Evolutionary conservation across 345 rosid species (phyloP), one percentile per base, ranked within the genome.

Genomic region (Linum usitatissimum): DNA sequence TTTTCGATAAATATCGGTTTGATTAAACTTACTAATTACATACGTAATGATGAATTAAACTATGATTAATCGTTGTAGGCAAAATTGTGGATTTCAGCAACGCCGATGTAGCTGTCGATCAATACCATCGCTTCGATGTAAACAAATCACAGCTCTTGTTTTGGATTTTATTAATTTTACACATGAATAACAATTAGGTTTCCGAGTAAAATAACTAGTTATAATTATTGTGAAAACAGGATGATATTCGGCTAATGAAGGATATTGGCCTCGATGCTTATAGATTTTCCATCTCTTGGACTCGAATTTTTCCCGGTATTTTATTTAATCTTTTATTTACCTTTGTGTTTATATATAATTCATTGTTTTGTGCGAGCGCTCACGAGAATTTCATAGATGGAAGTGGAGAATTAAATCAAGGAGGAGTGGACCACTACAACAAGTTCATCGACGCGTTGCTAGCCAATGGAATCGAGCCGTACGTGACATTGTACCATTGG

Each of bases 251-350:
- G 54, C 87, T 86, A 4, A 90, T 93, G 96, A 93, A 90, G 78
- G 84, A 89, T 64, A 79, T 93, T 90, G 96, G 99, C 21, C 80
- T 90, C 94, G 97, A 93, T 70, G 84, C 99, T 63, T 90, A 83
- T 20, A 67, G 97, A 69, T 87, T 93, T 65, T 93, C 99, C 7
- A 84, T 93, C 59, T 82, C 99, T 1, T 93, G 99, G 97, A n/a
- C 94, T 49, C 83, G 99, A 48, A 87, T 93, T 65, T 93, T 79
- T 70, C 94, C 97, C 4, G 76, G 99, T 90, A 82, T 70, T 70
- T 75, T 64, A 51, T 40, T 17, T 15, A 5, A 5, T 10, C 18
- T 23, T 55, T 30, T 4, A 15, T 18, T 55, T 14, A 57, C 17
- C 30, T 10, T 19, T 56, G 6, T 23, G n/a, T 56, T 56, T 19